These are phyloP conservation scores for Lentinula edodes DNA, from an alignment of 768 basidiomycete genomes.

Conservation along the genomic window DNA sequence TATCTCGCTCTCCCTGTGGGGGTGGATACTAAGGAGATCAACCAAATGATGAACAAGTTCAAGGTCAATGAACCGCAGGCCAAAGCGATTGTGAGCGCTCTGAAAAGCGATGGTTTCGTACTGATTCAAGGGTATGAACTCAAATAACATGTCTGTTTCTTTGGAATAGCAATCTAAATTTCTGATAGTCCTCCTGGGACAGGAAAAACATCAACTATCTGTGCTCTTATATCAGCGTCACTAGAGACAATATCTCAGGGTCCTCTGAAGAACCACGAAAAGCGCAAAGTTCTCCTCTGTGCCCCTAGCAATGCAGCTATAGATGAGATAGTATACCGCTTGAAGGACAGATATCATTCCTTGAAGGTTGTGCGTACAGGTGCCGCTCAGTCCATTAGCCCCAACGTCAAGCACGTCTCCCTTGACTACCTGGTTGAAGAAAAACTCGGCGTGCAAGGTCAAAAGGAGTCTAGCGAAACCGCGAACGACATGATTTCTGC, in stretches of 20 bases:
- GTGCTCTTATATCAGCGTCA: slow-evolving; percentile 84
- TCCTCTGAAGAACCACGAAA: slow-evolving; percentile 38
- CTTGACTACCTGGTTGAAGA: slow-evolving; percentile 83
- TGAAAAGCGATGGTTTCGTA: slow-evolving; percentile 71
- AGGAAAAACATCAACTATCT: slow-evolving; percentile 97
- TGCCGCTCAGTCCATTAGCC: slow-evolving; percentile 64
- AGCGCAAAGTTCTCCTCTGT: slow-evolving; percentile 77
- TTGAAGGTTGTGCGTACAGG: slow-evolving; percentile 92
- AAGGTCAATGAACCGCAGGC: slow-evolving; percentile 94
- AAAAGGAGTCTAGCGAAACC: slow-evolving; percentile 41
- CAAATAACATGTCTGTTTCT: not conserved
- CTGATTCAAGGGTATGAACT: slow-evolving; percentile 86
- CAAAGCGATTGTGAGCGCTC: slow-evolving; percentile 72
- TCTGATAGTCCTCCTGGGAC: slow-evolving; percentile 85
- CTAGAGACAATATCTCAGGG: slow-evolving; percentile 56
- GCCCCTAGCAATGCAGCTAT: slow-evolving; percentile 99
- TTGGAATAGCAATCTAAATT: not conserved
- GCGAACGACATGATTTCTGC: slow-evolving; percentile 53
- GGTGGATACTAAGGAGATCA: slow-evolving; percentile 47
- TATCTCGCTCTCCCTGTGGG: slow-evolving; percentile 41
- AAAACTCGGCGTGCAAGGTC: slow-evolving; percentile 45
- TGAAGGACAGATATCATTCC: slow-evolving; percentile 63
- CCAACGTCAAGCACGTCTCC: slow-evolving; percentile 78
- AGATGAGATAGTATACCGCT: slow-evolving; percentile 86
- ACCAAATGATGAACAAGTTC: slow-evolving; percentile 62